Evolutionary conservation across 176 grass and related monocot genomes (phyloP).

Genomic region (Aegilops umbellulata): DNA sequence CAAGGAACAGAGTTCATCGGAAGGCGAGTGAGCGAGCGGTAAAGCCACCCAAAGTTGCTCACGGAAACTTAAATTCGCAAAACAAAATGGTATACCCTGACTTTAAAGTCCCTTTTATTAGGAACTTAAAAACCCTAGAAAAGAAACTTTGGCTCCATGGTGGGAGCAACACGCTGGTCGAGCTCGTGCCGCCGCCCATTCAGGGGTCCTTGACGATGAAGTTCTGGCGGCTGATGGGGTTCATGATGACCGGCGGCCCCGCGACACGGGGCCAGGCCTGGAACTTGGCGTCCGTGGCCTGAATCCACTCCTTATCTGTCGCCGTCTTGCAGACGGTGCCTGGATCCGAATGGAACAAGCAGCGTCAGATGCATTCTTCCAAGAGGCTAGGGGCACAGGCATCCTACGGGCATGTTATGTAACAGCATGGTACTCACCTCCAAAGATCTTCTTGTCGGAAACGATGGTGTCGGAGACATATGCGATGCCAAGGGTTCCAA

Average conservation of each 20-base stretch:
- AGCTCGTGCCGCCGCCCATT: neutral
- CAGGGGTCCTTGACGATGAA: constrained; percentile 62
- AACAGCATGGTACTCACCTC: constrained; percentile 36
- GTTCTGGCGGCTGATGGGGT: constrained; percentile 93
- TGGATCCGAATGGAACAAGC: neutral
- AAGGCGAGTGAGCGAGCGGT: neutral
- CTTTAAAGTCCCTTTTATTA: constrained; percentile 19
- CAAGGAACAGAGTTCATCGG: neutral
- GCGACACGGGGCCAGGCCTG: constrained; percentile 94
- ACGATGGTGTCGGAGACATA: constrained; percentile 47
- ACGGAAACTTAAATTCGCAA: neutral
- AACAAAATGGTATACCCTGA: neutral
- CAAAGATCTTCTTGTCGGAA: constrained; percentile 57
- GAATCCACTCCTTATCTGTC: constrained; percentile 78
- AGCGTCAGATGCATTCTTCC: neutral
- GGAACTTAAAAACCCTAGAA: constrained; percentile 10
- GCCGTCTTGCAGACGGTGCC: constrained; percentile 51
- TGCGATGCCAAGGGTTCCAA: constrained; percentile 34
- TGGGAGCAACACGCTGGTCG: neutral
- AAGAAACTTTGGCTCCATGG: constrained; percentile 21
- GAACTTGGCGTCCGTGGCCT: constrained; percentile 68
- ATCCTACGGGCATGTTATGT: neutral
- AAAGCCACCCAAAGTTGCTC: neutral
- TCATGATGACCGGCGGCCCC: constrained; percentile 87
- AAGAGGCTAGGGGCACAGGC: neutral